Conservation (phyloP, 2,329 filamentous ascomycete genomes). For the Neonectria faginata region DNA sequence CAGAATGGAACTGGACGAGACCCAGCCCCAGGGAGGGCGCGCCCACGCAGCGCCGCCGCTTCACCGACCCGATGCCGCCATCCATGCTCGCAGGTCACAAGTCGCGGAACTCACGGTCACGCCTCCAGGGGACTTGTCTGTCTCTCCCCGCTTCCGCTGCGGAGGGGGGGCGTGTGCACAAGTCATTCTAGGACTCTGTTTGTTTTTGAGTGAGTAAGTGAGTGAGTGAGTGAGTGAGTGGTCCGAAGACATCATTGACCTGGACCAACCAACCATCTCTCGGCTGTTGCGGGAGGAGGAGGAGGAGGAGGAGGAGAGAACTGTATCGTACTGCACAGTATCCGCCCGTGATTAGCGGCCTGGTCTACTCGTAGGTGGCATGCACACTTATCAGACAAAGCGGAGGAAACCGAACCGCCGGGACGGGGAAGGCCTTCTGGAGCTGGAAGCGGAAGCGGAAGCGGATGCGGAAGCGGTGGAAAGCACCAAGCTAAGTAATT, state of each 20-base stretch:
- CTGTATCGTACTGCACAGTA: neutral
- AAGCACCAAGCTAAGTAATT: too few relatives aligned
- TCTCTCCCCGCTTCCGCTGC: constrained; percentile 6
- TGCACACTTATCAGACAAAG: neutral
- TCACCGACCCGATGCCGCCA: constrained; percentile 40
- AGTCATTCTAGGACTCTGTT: neutral
- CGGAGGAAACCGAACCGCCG: constrained; percentile 5
- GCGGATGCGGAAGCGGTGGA: neutral
- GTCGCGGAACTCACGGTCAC: constrained; percentile 45
- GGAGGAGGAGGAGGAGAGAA: neutral
- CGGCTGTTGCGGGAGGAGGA: neutral
- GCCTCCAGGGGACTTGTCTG: constrained; percentile 6
- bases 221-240: too few relatives aligned
- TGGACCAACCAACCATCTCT: too few relatives aligned
- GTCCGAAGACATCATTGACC: too few relatives aligned
- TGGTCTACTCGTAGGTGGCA: neutral
- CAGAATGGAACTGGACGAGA: too few relatives aligned
- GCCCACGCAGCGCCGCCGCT: constrained; percentile 34
- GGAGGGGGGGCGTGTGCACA: neutral
- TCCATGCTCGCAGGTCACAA: constrained; percentile 40
- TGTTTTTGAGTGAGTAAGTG: neutral
- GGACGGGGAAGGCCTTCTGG: neutral
- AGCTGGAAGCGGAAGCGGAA: too few relatives aligned
- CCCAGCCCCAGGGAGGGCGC: too few relatives aligned
- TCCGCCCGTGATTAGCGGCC: neutral